These are phyloP conservation scores for Lecanicillium sp. DNA, from an alignment of 2,329 filamentous ascomycete genomes.

Conservation along the genomic window DNA sequence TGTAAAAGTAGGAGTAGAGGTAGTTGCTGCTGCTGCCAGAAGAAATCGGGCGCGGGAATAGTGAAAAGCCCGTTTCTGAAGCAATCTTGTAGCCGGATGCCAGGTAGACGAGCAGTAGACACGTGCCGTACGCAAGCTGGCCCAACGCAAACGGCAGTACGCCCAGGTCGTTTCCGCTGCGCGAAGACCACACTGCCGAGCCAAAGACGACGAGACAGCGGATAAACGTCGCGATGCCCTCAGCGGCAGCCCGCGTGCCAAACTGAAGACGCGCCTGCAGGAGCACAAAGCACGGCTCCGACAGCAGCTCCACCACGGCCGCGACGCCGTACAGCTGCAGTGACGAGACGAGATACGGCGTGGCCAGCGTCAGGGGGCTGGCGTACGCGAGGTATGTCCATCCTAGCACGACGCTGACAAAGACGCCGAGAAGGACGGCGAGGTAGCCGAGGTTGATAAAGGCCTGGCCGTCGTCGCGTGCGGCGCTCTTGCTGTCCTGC, in stretches of 20 bases:
- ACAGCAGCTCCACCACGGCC: slow-evolving; percentile 65
- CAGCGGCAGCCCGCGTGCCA: slow-evolving; percentile 70
- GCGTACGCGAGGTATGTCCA: slow-evolving; percentile 57
- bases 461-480: slow-evolving; percentile 51
- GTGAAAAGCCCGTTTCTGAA: slow-evolving; percentile 55
- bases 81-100: slow-evolving; percentile 52
- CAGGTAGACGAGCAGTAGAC: slow-evolving; percentile 64
- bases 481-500: slow-evolving; percentile 1
- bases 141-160: slow-evolving; percentile 85
- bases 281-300: slow-evolving; percentile 84
- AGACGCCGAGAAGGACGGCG: slow-evolving; percentile 59
- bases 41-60: slow-evolving; percentile 43
- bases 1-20: slow-evolving; percentile 56
- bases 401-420: slow-evolving; percentile 57
- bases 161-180: slow-evolving; percentile 48
- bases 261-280: slow-evolving; percentile 78
- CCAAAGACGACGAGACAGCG: slow-evolving; percentile 71
- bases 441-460: slow-evolving; percentile 86
- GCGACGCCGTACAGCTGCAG: slow-evolving; percentile 49
- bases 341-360: slow-evolving; percentile 53
- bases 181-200: slow-evolving; percentile 56
- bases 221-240: slow-evolving; percentile 71
- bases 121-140: slow-evolving; percentile 67
- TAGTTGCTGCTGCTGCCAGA: slow-evolving; percentile 28
- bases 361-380: slow-evolving; percentile 38